phyloP scores from a whole-genome alignment of 129 eudicot genomes.

The Artemisia tridentata region DNA sequence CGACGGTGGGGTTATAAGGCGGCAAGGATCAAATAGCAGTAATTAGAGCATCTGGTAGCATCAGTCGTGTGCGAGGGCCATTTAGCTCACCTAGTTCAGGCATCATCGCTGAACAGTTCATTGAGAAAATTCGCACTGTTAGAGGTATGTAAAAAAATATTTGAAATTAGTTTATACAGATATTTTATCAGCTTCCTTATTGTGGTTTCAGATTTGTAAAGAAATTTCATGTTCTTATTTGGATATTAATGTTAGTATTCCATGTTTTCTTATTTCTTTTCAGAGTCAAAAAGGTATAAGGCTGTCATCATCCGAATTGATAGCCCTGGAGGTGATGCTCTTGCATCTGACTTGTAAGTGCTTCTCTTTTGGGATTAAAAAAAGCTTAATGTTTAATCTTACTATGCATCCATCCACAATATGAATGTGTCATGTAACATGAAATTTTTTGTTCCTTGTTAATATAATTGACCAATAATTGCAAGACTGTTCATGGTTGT shows the following conservation, averaged over 20 bases:
- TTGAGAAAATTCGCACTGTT: too few relatives aligned
- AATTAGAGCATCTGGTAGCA: too few relatives aligned
- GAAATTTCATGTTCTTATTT: background rate
- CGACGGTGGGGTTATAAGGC: too few relatives aligned
- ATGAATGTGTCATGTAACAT: background rate
- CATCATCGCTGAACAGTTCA: too few relatives aligned
- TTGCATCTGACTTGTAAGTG: slow-evolving; percentile 94
- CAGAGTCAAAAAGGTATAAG: slow-evolving; percentile 80
- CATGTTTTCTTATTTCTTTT: slow-evolving; percentile 26
- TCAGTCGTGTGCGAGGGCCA: too few relatives aligned
- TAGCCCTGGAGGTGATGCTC: slow-evolving; percentile 98
- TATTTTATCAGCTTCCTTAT: too few relatives aligned
- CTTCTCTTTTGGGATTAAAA: slow-evolving; percentile 15
- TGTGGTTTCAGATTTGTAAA: background rate
- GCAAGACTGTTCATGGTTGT: background rate
- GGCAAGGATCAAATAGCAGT: too few relatives aligned
- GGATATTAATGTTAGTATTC: background rate
- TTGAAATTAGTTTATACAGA: too few relatives aligned
- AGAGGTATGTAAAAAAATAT: too few relatives aligned
- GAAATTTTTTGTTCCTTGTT: background rate
- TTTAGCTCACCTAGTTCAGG: too few relatives aligned
- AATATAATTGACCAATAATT: background rate
- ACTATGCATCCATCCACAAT: slow-evolving; percentile 6
- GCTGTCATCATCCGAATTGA: slow-evolving; percentile 86
- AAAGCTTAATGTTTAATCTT: background rate